phyloP scores from a whole-genome alignment of 208 protist genomes.

The Crithidia sp. region DNA sequence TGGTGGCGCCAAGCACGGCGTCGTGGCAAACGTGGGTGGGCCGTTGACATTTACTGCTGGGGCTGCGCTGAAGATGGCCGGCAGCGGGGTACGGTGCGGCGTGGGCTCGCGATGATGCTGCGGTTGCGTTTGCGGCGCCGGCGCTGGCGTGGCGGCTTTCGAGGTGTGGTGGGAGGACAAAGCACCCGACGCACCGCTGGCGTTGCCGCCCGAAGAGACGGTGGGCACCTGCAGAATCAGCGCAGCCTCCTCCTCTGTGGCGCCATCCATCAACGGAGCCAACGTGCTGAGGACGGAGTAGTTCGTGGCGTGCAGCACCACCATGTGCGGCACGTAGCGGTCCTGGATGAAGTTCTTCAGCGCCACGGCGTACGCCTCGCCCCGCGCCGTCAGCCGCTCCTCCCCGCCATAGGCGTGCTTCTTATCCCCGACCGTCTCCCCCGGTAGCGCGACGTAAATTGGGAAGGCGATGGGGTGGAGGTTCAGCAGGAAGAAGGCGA shows the following conservation, averaged over 20 bases:
- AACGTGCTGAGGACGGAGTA: constrained; percentile 73
- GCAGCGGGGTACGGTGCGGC: neutral
- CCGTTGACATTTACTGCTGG: neutral
- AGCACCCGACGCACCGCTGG: neutral
- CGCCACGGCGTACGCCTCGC: constrained; percentile 65
- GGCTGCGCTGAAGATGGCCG: neutral
- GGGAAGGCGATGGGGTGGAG: constrained; percentile 87
- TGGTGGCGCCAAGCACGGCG: neutral
- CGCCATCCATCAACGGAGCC: constrained; percentile 56
- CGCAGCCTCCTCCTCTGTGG: constrained; percentile 19
- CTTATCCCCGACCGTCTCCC: constrained; percentile 76
- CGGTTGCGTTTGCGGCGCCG: neutral
- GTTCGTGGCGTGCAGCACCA: constrained; percentile 88
- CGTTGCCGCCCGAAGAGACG: neutral
- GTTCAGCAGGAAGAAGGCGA: constrained; percentile 91
- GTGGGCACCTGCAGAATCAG: neutral
- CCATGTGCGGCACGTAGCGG: constrained; percentile 82
- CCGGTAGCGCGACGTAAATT: constrained; percentile 84
- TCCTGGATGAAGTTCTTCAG: constrained; percentile 84
- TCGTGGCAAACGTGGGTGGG: neutral
- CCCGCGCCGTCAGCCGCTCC: constrained; percentile 68
- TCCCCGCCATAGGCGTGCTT: constrained; percentile 78
- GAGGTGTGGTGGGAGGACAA: neutral
- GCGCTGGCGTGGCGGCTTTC: neutral
- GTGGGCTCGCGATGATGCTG: neutral